Conservation (phyloP, 306 rosid species). For the Hippophae rhamnoides region DNA sequence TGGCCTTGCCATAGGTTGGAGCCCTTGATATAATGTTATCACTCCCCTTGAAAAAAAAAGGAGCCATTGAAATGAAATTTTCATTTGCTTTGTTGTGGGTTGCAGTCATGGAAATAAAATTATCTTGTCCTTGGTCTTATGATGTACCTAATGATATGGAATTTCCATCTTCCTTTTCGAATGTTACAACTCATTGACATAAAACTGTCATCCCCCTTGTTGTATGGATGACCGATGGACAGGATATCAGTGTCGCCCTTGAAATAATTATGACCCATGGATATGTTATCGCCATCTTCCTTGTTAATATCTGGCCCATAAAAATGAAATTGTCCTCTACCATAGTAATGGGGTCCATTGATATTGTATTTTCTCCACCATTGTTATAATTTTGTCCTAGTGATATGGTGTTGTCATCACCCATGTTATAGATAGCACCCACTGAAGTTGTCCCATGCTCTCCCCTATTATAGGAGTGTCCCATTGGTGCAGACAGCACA, state of each 20-base stretch:
- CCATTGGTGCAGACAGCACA: slow-evolving; percentile 41
- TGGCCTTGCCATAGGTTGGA: slow-evolving; percentile 44
- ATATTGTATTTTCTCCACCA: slow-evolving; percentile 26
- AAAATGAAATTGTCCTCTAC: slow-evolving; percentile 33
- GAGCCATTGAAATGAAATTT: slow-evolving; percentile 47
- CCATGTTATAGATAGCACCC: slow-evolving; percentile 38
- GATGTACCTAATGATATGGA: slow-evolving; percentile 15
- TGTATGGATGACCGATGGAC: slow-evolving; percentile 64
- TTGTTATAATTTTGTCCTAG: slow-evolving; percentile 43
- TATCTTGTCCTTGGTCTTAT: slow-evolving; percentile 52
- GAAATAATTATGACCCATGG: slow-evolving; percentile 61
- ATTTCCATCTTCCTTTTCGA: slow-evolving; percentile 49
- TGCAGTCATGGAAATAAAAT: slow-evolving; percentile 50
- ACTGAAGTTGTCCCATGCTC: slow-evolving; percentile 40
- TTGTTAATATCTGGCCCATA: no score
- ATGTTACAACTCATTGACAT: slow-evolving; percentile 63
- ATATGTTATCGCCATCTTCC: slow-evolving; percentile 2
- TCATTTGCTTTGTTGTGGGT: slow-evolving; percentile 48
- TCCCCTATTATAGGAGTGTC: slow-evolving; percentile 41
- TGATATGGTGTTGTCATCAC: slow-evolving; percentile 37
- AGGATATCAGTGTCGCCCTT: slow-evolving; percentile 42
- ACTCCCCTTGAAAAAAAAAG: slow-evolving; percentile 38
- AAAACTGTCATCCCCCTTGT: slow-evolving; percentile 55
- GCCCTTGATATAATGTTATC: slow-evolving; percentile 44
- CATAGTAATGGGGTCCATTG: slow-evolving; percentile 41